A percentile compares a stretch with the other conserved stretches of the same genome.
phyloP scores from a whole-genome alignment of 768 basidiomycete genomes.

The Phylloporus arenicola region DNA sequence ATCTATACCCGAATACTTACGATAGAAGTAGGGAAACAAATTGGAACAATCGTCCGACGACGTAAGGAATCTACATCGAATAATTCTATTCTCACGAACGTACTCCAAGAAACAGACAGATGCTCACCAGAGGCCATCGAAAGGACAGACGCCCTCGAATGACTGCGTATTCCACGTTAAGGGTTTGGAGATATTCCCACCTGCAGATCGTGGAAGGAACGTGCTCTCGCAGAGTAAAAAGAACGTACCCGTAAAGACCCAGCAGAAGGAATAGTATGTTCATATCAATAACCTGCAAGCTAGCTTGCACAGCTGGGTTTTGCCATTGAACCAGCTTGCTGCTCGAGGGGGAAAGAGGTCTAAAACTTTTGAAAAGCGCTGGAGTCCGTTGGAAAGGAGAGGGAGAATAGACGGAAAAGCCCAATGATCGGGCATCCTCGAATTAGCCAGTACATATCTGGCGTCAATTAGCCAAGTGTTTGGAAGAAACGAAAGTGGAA shows the following conservation, averaged over 20 bases:
- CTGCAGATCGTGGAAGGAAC: constrained; percentile 1
- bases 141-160: constrained; percentile 21
- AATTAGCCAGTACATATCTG: not conserved
- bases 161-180: constrained; percentile 20
- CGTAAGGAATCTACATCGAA: constrained; percentile 18
- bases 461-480: not conserved
- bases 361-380: not conserved
- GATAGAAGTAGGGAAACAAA: constrained; percentile 13
- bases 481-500: constrained; percentile 1
- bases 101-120: not conserved
- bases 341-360: not conserved
- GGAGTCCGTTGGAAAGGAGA: not conserved
- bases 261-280: constrained; percentile 16
- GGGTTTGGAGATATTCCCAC: constrained; percentile 23
- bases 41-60: constrained; percentile 17
- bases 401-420: not conserved
- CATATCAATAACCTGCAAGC: not conserved
- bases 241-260: constrained; percentile 21
- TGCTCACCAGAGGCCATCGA: constrained; percentile 23
- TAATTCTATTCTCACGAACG: not conserved
- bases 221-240: not conserved
- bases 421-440: not conserved
- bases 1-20: constrained; percentile 6
- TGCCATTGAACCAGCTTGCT: constrained; percentile 15
- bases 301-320: constrained; percentile 1